These are phyloP conservation scores for Metschnikowia vanudenii DNA, from an alignment of 805 yeast genomes.

Conservation along the genomic window DNA sequence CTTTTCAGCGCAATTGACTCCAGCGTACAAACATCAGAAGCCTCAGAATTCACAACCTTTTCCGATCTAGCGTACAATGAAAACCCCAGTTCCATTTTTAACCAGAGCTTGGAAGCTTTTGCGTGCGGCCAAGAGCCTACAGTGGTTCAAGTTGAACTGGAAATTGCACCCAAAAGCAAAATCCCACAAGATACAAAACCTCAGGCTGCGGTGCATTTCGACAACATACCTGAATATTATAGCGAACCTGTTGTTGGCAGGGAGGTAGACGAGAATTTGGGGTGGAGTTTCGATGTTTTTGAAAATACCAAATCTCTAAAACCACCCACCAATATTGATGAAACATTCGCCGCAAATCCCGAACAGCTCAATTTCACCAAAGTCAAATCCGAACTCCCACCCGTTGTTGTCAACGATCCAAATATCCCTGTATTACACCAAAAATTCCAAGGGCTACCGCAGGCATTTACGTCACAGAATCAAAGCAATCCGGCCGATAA, in stretches of 20 bases:
- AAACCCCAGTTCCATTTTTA: constrained; percentile 5
- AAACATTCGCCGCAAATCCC: neutral
- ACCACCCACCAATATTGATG: neutral
- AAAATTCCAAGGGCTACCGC: neutral
- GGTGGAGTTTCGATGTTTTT: constrained; percentile 7
- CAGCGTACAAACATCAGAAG: constrained; percentile 6
- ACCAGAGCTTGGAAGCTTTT: constrained; percentile 6
- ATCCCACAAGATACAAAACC: neutral
- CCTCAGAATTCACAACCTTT: constrained; percentile 7
- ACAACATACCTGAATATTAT: constrained; percentile 1
- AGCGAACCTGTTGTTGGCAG: constrained; percentile 1
- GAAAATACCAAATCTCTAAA: neutral
- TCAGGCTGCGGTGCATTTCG: neutral
- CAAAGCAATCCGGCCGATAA: neutral
- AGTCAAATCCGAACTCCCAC: neutral
- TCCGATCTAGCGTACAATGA: constrained; percentile 3
- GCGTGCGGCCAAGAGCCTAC: neutral
- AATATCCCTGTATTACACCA: neutral
- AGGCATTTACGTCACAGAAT: neutral
- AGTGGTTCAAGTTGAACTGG: neutral
- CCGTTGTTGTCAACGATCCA: neutral
- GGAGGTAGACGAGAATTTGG: constrained; percentile 3
- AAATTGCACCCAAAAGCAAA: neutral
- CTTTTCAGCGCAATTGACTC: constrained; percentile 4
- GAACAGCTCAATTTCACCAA: neutral